Base-by-base conservation (phyloP, 352 stramenopile genomes). In the Pythium pyrilobum region DNA sequence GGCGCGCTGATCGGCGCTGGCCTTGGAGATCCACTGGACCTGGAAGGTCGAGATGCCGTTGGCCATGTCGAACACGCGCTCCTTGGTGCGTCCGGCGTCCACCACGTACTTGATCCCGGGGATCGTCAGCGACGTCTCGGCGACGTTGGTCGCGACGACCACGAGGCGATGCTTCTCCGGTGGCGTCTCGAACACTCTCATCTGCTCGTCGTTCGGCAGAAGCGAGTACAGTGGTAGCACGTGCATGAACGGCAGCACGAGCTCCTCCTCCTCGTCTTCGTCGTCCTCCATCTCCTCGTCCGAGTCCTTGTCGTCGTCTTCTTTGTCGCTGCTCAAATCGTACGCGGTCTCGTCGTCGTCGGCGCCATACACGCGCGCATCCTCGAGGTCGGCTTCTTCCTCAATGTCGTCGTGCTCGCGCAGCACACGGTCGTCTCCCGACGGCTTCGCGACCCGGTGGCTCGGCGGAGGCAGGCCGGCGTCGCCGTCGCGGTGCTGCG, bases 61-160 rank as follows among this genome's bases (percentile, higher is more conserved):
- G 10, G 65, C 52, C 31, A 95, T 69, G 64, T 99, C 89, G 40
- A 98, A 98, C 43, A 98, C 96, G 43, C 93, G 83, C 56, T 96
- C 95, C 71, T 99, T 99, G 21, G 95, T 92, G 31, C 96, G 76
- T 5, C 97, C 97, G 44, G 83, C 93, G 49, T 99, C 97, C 1
- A 99, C 96, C 18, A 99, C 97, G 53, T 98, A 98, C 34, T 95
- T 96, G 64, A 98, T 97, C 4, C 80, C 84, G 9, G 92, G 92
- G 50, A 98, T 98, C 20, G 94, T 98, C 31, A 98, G 67, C 31
- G 88, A 98, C 13, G 97, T 99, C 74, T 99, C 97, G 0, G 97
- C 96, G 37, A 99, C 97, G 66, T 99, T 99, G 16, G 97, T 99
- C 13, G 96, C 91, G 18, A 99, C 79, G 5, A 99, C 95, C 34